A percentile compares a stretch with the other conserved stretches of the same genome.
These are phyloP conservation scores for Hyaloscypha finlandica DNA, from an alignment of 495 filamentous ascomycete species.

Conservation along the genomic window DNA sequence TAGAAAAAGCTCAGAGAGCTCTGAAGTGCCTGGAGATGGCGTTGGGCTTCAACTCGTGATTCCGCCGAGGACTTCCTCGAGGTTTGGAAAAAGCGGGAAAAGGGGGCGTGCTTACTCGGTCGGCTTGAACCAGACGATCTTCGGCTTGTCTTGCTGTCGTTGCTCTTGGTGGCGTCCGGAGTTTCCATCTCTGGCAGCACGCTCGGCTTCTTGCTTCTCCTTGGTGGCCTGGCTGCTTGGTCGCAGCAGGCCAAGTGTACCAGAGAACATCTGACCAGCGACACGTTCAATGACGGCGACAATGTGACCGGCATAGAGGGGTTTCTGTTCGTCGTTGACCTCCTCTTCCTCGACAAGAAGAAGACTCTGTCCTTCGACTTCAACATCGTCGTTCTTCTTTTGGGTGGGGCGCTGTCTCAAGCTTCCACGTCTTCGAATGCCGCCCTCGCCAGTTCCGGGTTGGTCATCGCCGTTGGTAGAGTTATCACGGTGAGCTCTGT, in stretches of 20 bases:
- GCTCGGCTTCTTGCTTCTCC: constrained; percentile 98
- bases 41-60: background rate
- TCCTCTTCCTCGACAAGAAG: constrained; percentile 97
- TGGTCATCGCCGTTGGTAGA: constrained; percentile 64
- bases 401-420: constrained; percentile 95
- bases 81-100: constrained; percentile 12
- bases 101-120: constrained; percentile 57
- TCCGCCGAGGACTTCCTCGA: background rate
- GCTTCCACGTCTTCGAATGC: constrained; percentile 89
- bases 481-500: constrained; percentile 49
- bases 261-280: constrained; percentile 98
- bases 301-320: constrained; percentile 93
- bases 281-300: constrained; percentile 97
- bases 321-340: constrained; percentile 97
- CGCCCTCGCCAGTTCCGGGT: constrained; percentile 67
- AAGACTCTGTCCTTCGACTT: constrained; percentile 96
- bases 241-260: constrained; percentile 87
- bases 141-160: constrained; percentile 92
- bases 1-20: background rate
- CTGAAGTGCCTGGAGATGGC: background rate
- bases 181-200: constrained; percentile 83
- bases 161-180: constrained; percentile 71
- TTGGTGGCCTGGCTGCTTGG: constrained; percentile 99
- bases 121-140: constrained; percentile 99
- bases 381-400: constrained; percentile 99